Evolutionary conservation across 1,139 yeast species (phyloP).

Genomic region (Sugiyamaella sp.): DNA sequence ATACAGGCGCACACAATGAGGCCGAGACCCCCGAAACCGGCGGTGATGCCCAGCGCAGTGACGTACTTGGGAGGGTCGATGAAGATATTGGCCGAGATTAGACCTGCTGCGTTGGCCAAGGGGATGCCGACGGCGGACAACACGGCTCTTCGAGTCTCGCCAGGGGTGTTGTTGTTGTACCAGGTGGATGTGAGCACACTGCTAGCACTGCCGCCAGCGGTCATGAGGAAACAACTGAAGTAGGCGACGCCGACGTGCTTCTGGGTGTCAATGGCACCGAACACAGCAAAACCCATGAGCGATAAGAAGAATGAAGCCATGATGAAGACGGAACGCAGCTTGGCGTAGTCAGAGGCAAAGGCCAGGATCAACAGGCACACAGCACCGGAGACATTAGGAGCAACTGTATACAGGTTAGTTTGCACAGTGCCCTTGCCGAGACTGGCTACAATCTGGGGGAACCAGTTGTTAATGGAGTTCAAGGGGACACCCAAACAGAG

Average conservation of each 20-base stretch:
- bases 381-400: conserved; percentile 60
- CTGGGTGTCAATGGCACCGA: conserved; percentile 49
- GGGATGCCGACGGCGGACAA: conserved; percentile 54
- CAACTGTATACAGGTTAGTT: conserved; percentile 58
- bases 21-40: conserved; percentile 51
- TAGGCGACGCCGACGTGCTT: conserved; percentile 50
- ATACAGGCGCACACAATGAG: conserved; percentile 42
- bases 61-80: conserved; percentile 57
- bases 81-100: conserved; percentile 58
- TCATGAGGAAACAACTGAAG: conserved; percentile 57
- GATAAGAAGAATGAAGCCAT: conserved; percentile 46
- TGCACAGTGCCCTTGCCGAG: conserved; percentile 57
- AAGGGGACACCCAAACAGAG: conserved; percentile 53
- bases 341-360: conserved; percentile 50
- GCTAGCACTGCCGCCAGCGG: conserved; percentile 54
- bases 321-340: conserved; percentile 49
- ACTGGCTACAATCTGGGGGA: conserved; percentile 55
- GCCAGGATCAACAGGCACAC: conserved; percentile 50
- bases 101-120: conserved; percentile 61
- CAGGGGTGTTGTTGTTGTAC: conserved; percentile 56
- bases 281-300: conserved; percentile 51
- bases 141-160: conserved; percentile 53
- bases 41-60: conserved; percentile 54
- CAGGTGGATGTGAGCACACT: conserved; percentile 54
- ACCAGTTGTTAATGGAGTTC: conserved; percentile 53